phyloP scores from a whole-genome alignment of 2,329 filamentous ascomycete genomes.

The Penicillium rolfsii region DNA sequence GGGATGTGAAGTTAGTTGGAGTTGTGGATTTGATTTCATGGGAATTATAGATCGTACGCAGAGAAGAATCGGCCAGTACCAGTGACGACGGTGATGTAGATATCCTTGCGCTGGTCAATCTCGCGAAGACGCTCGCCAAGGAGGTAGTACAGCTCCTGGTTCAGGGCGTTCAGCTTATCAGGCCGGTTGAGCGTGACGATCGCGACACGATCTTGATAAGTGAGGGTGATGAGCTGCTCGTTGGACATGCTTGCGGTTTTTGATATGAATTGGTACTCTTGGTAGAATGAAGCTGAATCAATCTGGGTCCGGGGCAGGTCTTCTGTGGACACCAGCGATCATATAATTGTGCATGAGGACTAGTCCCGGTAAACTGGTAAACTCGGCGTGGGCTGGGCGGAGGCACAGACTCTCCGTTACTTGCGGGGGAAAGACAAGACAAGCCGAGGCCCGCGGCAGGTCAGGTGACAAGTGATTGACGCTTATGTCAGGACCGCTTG shows the following conservation, averaged over 20 bases:
- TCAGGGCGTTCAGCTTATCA: conserved; percentile 85
- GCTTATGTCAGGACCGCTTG: background rate
- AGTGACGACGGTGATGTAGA: conserved; percentile 81
- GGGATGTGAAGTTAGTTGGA: background rate
- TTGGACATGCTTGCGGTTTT: conserved; percentile 29
- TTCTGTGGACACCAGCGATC: background rate
- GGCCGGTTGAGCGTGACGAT: conserved; percentile 84
- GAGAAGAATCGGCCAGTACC: conserved; percentile 84
- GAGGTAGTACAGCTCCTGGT: conserved; percentile 72
- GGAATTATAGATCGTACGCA: conserved; percentile 61
- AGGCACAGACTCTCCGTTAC: background rate
- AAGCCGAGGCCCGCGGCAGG: conserved; percentile 29
- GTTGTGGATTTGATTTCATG: no score
- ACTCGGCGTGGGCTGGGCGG: background rate
- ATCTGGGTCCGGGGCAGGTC: conserved; percentile 2
- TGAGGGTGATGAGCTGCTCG: conserved; percentile 58
- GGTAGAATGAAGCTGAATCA: conserved; percentile 1
- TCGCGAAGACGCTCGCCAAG: conserved; percentile 74
- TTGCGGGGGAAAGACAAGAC: conserved; percentile 23
- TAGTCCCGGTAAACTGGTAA: background rate
- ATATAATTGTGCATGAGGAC: background rate
- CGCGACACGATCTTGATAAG: conserved; percentile 71
- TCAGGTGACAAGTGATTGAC: conserved; percentile 14
- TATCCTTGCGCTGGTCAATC: conserved; percentile 75
- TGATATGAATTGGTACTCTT: background rate